Evolutionary conservation across 371 early-diverging fungal species (phyloP).

Genomic region (Smittium culicis): DNA sequence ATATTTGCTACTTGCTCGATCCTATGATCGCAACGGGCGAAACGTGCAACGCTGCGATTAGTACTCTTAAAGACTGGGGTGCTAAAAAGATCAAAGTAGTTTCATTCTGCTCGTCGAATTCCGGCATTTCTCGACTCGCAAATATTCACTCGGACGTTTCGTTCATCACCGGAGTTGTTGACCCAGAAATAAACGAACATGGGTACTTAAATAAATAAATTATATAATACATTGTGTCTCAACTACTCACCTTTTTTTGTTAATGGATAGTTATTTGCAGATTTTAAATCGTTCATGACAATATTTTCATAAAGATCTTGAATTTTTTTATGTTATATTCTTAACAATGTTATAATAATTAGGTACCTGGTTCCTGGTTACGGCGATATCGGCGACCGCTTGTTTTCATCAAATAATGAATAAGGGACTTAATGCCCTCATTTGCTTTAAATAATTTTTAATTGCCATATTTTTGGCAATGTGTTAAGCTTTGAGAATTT

Average conservation of each 20-base stretch:
- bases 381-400: slow-evolving; percentile 68
- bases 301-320: no score
- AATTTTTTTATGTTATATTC: no score
- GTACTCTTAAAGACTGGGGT: slow-evolving; percentile 60
- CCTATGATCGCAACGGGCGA: slow-evolving; percentile 79
- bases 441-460: no score
- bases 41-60: slow-evolving; percentile 65
- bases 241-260: no score
- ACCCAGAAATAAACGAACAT: slow-evolving; percentile 43
- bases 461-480: no score
- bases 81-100: neutral
- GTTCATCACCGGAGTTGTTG: slow-evolving; percentile 53
- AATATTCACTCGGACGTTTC: slow-evolving; percentile 58
- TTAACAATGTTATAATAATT: no score
- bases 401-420: slow-evolving; percentile 20
- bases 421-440: no score
- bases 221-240: no score
- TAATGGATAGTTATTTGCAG: no score
- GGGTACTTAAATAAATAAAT: slow-evolving; percentile 60
- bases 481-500: no score
- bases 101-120: slow-evolving; percentile 11
- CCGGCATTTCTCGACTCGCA: slow-evolving; percentile 45
- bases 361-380: no score
- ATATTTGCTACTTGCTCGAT: slow-evolving; percentile 61
- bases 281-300: no score